Percentiles rank a stretch among this genome's conserved stretches.
These are phyloP conservation scores for Penicillium fuscoglaucum DNA, from an alignment of 2,329 filamentous ascomycete species.

Conservation along the genomic window DNA sequence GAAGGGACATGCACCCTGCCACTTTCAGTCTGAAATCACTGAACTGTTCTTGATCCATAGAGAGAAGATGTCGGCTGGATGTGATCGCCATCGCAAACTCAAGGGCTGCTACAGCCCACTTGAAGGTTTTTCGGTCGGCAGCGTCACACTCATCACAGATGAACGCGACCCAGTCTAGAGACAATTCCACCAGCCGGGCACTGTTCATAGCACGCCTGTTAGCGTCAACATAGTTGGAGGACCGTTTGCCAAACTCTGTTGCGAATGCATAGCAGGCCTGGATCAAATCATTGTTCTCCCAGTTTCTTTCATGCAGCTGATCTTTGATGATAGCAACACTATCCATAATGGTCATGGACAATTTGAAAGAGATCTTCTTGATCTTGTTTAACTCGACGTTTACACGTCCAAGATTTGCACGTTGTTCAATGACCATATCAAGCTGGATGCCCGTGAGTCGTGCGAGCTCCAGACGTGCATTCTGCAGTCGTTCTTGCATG, in stretches of 20 bases:
- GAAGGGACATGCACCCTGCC: constrained; percentile 91
- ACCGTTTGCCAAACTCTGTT: constrained; percentile 97
- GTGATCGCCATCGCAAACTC: constrained; percentile 99
- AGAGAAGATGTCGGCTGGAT: constrained; percentile 86
- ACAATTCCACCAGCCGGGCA: constrained; percentile 86
- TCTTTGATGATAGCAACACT: constrained; percentile 89
- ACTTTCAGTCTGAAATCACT: constrained; percentile 80
- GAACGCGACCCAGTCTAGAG: constrained; percentile 95
- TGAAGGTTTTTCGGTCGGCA: constrained; percentile 91
- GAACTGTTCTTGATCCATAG: constrained; percentile 85
- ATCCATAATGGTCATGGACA: constrained; percentile 98
- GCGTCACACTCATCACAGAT: constrained; percentile 96
- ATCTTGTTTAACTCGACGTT: constrained; percentile 90
- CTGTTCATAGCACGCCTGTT: constrained; percentile 97
- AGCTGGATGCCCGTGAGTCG: constrained; percentile 80
- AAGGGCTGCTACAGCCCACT: constrained; percentile 92
- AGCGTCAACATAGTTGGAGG: constrained; percentile 91
- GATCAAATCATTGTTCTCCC: constrained; percentile 91
- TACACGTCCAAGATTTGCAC: constrained; percentile 90
- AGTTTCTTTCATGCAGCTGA: constrained; percentile 68
- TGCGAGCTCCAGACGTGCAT: constrained; percentile 75
- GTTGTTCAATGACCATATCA: constrained; percentile 85
- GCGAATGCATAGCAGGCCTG: constrained; percentile 98
- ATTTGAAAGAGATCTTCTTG: constrained; percentile 90
- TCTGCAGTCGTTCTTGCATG: constrained; percentile 73